Percentiles rank a stretch among this genome's conserved stretches.
Conservation (phyloP, 2,329 filamentous ascomycete species). For the Aureobasidium uvarum region DNA sequence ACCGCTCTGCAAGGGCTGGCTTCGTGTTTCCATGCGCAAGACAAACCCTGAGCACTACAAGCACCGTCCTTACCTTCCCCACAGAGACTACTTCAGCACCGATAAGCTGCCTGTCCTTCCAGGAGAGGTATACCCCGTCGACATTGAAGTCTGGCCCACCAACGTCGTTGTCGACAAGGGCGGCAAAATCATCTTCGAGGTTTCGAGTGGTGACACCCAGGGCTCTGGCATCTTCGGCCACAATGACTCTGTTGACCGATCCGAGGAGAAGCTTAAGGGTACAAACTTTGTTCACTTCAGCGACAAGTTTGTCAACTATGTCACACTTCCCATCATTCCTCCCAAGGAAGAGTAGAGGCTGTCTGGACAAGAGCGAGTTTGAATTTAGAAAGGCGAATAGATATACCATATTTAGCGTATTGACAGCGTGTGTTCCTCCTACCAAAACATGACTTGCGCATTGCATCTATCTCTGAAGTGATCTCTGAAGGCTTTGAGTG, state of each 20-base stretch:
- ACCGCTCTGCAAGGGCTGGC: slow-evolving; percentile 64
- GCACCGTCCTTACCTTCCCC: slow-evolving; percentile 56
- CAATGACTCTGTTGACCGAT: slow-evolving; percentile 50
- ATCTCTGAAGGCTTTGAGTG: not conserved
- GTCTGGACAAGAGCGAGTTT: not conserved
- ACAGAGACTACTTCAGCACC: slow-evolving; percentile 57
- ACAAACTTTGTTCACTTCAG: slow-evolving; percentile 57
- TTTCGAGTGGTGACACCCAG: slow-evolving; percentile 58
- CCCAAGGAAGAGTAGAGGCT: slow-evolving; percentile 31
- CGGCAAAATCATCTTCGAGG: slow-evolving; percentile 56
- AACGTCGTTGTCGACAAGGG: slow-evolving; percentile 58
- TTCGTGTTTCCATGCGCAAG: slow-evolving; percentile 58
- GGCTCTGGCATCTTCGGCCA: slow-evolving; percentile 59
- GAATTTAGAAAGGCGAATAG: not conserved
- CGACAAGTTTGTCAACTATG: slow-evolving; percentile 50
- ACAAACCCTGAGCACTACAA: slow-evolving; percentile 52
- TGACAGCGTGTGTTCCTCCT: not conserved
- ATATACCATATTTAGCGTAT: not conserved
- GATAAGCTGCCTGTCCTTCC: slow-evolving; percentile 57
- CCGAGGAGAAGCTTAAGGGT: slow-evolving; percentile 47
- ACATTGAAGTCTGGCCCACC: slow-evolving; percentile 65
- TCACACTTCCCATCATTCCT: slow-evolving; percentile 55
- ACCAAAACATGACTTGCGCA: not conserved
- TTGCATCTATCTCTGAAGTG: not conserved
- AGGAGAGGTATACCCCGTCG: slow-evolving; percentile 58